Percentiles rank a stretch among this genome's conserved stretches.
Evolutionary conservation across 116 monocot genomes (phyloP).

Genomic region (Cymodocea nodosa): DNA sequence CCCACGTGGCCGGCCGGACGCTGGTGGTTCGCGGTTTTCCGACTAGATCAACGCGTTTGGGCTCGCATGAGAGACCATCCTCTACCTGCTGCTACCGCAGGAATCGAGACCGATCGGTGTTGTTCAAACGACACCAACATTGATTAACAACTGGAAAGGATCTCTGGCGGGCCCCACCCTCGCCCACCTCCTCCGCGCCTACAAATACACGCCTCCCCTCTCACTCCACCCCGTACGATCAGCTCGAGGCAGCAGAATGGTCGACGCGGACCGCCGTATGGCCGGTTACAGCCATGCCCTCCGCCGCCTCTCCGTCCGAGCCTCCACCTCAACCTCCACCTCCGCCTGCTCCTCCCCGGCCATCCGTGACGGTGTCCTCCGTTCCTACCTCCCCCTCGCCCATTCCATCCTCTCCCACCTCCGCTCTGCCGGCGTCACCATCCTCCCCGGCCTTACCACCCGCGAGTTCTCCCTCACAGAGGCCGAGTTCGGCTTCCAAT

Average conservation of each 20-base stretch:
- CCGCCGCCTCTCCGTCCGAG: slow-evolving; percentile 52
- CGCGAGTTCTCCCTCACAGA: slow-evolving; percentile 34
- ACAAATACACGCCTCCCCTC: background rate
- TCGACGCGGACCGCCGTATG: slow-evolving; percentile 59
- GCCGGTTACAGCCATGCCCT: slow-evolving; percentile 28
- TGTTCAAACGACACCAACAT: too few relatives aligned
- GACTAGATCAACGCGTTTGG: too few relatives aligned
- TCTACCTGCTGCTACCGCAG: too few relatives aligned
- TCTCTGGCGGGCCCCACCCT: background rate
- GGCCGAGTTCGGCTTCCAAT: slow-evolving; percentile 37
- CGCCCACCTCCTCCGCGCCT: background rate
- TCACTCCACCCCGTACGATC: background rate
- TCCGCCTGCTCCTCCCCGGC: slow-evolving; percentile 20
- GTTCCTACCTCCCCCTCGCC: slow-evolving; percentile 50
- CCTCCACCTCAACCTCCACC: slow-evolving; percentile 16
- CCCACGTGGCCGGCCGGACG: too few relatives aligned
- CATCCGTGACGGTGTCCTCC: slow-evolving; percentile 25
- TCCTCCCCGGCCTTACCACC: slow-evolving; percentile 40
- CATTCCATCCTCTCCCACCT: slow-evolving; percentile 48
- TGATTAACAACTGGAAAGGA: too few relatives aligned
- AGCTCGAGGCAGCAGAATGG: slow-evolving; percentile 20
- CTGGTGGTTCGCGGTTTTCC: too few relatives aligned
- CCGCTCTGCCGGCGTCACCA: slow-evolving; percentile 24
- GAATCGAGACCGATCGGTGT: too few relatives aligned
- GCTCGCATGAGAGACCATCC: too few relatives aligned